phyloP scores from a whole-genome alignment of 2,329 filamentous ascomycete species.

The Westerdykella sp. region DNA sequence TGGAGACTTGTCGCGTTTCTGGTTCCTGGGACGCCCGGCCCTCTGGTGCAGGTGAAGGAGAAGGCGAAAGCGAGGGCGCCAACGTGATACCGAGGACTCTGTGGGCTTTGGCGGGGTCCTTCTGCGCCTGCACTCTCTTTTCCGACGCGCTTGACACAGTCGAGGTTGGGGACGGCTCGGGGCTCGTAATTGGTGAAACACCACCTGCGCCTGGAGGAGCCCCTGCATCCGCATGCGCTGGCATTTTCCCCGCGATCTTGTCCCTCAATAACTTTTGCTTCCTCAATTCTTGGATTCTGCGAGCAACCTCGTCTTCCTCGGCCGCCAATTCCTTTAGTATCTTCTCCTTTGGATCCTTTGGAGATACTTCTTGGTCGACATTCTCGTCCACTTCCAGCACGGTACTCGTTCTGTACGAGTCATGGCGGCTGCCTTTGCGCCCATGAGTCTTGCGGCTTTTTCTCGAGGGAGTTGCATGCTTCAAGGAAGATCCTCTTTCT shows the following conservation, averaged over 20 bases:
- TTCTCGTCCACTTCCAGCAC: slow-evolving; percentile 23
- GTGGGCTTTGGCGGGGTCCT: slow-evolving; percentile 37
- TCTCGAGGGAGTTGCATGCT: slow-evolving; percentile 30
- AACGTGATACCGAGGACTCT: slow-evolving; percentile 36
- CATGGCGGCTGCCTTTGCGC: slow-evolving; percentile 19
- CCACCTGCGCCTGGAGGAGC: slow-evolving; percentile 31
- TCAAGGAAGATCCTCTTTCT: slow-evolving; percentile 29
- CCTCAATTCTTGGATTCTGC: slow-evolving; percentile 52
- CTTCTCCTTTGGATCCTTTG: slow-evolving; percentile 16
- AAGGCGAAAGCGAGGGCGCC: slow-evolving; percentile 8
- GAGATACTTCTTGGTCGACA: slow-evolving; percentile 15
- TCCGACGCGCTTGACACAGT: slow-evolving; percentile 30
- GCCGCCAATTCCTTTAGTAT: slow-evolving; percentile 30
- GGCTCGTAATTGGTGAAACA: slow-evolving; percentile 28
- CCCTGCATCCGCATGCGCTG: slow-evolving; percentile 36
- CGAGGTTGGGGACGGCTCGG: slow-evolving; percentile 27
- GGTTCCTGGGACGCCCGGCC: slow-evolving; percentile 12
- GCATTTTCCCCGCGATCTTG: slow-evolving; percentile 32
- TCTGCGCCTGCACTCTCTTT: slow-evolving; percentile 13
- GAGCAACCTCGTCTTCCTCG: slow-evolving; percentile 52
- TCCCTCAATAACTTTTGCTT: slow-evolving; percentile 52
- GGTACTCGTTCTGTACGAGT: slow-evolving; percentile 22
- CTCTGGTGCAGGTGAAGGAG: slow-evolving; percentile 9
- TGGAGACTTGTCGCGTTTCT: slow-evolving; percentile 1
- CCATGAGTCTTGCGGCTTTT: slow-evolving; percentile 23